These are phyloP conservation scores for Nannochloropsis salina DNA, from an alignment of 108 stramenopile species.

Conservation along the genomic window DNA sequence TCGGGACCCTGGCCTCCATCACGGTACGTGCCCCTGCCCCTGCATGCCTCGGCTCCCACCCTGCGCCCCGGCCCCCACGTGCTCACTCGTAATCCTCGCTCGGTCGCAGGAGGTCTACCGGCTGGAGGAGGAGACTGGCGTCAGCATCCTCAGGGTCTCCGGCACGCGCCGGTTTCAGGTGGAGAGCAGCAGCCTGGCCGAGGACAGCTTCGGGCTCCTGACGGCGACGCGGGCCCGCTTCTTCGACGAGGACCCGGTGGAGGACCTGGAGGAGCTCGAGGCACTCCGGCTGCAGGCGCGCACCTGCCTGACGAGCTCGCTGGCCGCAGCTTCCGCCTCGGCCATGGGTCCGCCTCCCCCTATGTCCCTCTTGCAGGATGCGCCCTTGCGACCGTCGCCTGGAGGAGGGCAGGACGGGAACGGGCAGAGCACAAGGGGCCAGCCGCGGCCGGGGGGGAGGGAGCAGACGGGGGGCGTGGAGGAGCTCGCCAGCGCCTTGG, in stretches of 20 bases:
- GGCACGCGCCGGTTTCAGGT: conserved; percentile 6
- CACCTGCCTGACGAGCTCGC: background rate
- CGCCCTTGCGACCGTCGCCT: no score
- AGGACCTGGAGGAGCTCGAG: background rate
- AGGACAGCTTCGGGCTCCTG: background rate
- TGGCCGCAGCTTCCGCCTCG: background rate
- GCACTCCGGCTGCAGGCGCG: background rate
- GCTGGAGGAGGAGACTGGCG: background rate
- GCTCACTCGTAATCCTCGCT: background rate
- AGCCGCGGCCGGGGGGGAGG: background rate
- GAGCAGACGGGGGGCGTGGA: background rate
- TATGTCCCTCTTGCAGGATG: background rate
- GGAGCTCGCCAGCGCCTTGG: background rate
- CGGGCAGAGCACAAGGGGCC: background rate
- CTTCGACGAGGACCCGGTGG: conserved; percentile 1
- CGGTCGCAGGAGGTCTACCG: conserved; percentile 11
- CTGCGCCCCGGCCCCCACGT: background rate
- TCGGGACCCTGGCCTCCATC: background rate
- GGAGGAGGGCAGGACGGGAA: background rate
- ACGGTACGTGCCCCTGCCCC: background rate
- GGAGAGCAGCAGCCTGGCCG: background rate
- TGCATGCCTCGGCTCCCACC: background rate
- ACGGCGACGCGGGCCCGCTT: background rate
- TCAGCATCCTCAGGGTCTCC: conserved; percentile 5
- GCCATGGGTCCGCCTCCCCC: background rate